Base-by-base conservation (phyloP, 75 land plant genomes). In the Isoetes taiwanensis region DNA sequence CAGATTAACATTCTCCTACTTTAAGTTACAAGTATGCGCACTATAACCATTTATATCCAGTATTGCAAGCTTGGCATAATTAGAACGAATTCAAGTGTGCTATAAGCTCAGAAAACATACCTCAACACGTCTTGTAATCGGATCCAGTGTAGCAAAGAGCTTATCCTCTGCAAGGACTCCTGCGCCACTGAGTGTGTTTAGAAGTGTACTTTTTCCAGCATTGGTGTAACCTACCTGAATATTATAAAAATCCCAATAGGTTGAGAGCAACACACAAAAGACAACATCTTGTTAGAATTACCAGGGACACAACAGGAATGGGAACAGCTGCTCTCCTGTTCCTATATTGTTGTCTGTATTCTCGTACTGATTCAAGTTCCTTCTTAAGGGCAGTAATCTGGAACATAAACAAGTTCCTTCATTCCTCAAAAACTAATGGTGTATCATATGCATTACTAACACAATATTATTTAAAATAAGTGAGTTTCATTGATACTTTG, bases 131-230 rank as follows among this genome's bases (percentile, higher is more conserved):
- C 96, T 80, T 23, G 96, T 90, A 4, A 88, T 90, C 38, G 96
- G 96, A 77, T 90, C 96, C 37, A 90, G 73, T 54, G 96, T 90
- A 3, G 96, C 96, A 76, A 90, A 90, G 37, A 90, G 67, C 4
- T 62, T 68, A 66, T 90, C 96, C 61, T 90, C 96, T 56, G 86
- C 81, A 59, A 90, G 79, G 37, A 90, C 96, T 40, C 72, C 70
- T 32, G 96, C 81, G 52, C 86, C 83, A 61, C 93, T 80, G 41
- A 90, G 75, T 33, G 65, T 69, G 68, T 90, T 86, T 46, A 90
- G 34, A 17, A 90, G 83, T 50, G 96, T 90, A 59, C 93, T 86
- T 63, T 90, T 86, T 33, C 96, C 96, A 52, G 96, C 96, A 76
- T 90, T 90, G 34, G 93, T 90, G 57, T 90, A 90, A 3, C 96